Evolutionary conservation across 2,329 filamentous ascomycete genomes (phyloP), one percentile per base, ranked within the genome.

Genomic region (Stachybotrys chlorohalonatus): DNA sequence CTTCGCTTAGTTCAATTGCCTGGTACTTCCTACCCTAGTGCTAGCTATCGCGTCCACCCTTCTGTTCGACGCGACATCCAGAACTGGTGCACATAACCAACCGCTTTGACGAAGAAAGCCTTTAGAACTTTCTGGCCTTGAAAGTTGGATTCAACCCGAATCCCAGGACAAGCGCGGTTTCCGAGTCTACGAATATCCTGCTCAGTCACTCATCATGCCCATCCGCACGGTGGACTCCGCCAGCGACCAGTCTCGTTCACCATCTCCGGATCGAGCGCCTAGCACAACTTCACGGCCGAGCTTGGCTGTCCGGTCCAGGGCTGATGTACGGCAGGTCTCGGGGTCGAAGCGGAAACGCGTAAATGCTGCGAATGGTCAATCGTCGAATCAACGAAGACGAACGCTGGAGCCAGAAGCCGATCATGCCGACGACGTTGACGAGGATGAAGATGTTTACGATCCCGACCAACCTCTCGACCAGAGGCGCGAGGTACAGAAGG

Each of bases 401-500:
- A 59, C 51, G 50, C 61, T 15, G 13, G 55, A 49, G 7, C 55
- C 57, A 16, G 48, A 50, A 13, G 49, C 30, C 16, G 56, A 60
- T 6, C 58, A 61, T 5, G 53, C 62, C 30, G 60, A 54, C n/a
- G 58, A 54, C n/a, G 58, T 56, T 39, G 75, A 81, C 24, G 60
- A 61, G 16, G 57, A 54, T 15, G 58, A 57, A 36, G 76, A 81
- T 17, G 74, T 77, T 6, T 95, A 92, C 69, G 88, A 96, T 64
- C 92, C 91, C 0, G 85, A 95, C 57, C 93, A 96, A 66, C 79
- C 90, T 55, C 76, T 87, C 11, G 82, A 87, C 48, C 82, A 91
- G 69, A 83, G 90, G 47, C 81, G 92, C 30, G 73, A 77, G 53
- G 73, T 95, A 39, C 87, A 91, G 56, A 83, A 83, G 55, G 80